Percentiles rank a stretch among this genome's conserved stretches.
Evolutionary conservation across 768 basidiomycete genomes (phyloP).

Genomic region (Favolaschia claudopus): DNA sequence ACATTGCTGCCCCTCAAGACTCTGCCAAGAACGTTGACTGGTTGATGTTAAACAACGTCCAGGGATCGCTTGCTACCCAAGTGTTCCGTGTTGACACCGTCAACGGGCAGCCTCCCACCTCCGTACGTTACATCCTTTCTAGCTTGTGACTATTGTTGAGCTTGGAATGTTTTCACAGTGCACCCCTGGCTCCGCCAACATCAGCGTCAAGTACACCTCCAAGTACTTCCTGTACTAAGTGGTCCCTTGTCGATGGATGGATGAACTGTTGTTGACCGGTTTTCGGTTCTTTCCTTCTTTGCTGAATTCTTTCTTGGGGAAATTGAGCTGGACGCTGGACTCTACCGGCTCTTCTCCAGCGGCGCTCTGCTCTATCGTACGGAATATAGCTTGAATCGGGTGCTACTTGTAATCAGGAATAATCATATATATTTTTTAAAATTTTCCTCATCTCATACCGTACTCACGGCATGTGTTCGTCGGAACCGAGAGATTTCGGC

Average conservation of each 20-base stretch:
- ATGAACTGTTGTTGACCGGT: background rate
- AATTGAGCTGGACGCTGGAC: background rate
- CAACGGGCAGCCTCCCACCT: slow-evolving; percentile 42
- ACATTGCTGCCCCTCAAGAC: slow-evolving; percentile 35
- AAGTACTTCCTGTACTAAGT: slow-evolving; percentile 27
- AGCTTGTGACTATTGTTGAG: background rate
- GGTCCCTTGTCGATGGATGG: background rate
- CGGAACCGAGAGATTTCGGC: too few relatives aligned
- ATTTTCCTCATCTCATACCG: too few relatives aligned
- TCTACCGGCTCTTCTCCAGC: background rate
- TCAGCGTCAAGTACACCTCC: slow-evolving; percentile 27
- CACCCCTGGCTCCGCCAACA: slow-evolving; percentile 11
- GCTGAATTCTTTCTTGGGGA: background rate
- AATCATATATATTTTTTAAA: too few relatives aligned
- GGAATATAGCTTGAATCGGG: too few relatives aligned
- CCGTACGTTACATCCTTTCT: slow-evolving; percentile 15
- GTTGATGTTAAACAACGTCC: slow-evolving; percentile 44
- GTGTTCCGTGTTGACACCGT: slow-evolving; percentile 46
- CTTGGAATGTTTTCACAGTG: slow-evolving; percentile 12
- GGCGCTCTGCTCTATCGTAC: background rate
- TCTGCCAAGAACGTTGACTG: slow-evolving; percentile 45
- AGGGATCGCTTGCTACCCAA: slow-evolving; percentile 45
- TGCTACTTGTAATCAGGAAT: too few relatives aligned
- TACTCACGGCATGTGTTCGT: too few relatives aligned
- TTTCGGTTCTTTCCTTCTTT: background rate